Evolutionary conservation across 345 rosid genomes (phyloP), one percentile per base, ranked within the genome.

Genomic region (Linum usitatissimum): DNA sequence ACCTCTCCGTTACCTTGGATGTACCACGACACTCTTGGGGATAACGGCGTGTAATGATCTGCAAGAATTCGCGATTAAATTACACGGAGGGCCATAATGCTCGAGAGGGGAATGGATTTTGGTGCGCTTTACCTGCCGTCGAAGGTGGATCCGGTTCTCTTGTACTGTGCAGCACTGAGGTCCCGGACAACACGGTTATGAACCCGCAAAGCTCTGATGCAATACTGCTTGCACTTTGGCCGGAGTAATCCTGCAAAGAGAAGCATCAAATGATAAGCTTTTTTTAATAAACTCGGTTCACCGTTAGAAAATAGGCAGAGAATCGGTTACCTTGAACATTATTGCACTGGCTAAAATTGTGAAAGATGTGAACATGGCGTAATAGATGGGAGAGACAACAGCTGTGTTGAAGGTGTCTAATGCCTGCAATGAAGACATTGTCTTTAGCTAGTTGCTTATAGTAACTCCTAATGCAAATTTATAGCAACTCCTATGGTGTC

Each of bases 161-260:
- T 0, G 94, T 84, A 71, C 81, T 78, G 51, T 86, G 94, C 73
- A 86, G 68, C 17, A 86, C 83, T 9, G 78, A 66, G 59, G 94
- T 86, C 57, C 94, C 90, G 57, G 90, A 86, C 67, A 86, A 67
- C 69, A 86, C 84, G 12, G 87, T 84, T 54, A 84, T 61, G 69
- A 86, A 86, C 34, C 94, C 94, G 72, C 94, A 84, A 61, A 84
- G 86, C 60, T 79, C 94, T 8, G 94, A 86, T 45, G 77, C 85
- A 64, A 86, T 75, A 70, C 69, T 84, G 80, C 94, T 83, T 55
- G 78, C 87, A 69, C 90, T 84, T 67, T 86, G 90, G 60, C 90
- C 94, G 30, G 84, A 76, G 73, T 81, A 84, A 59, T 86, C 94
- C 94, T 86, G 70, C 51, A 63, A 38, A 61, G 60, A 60, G 42